Evolutionary conservation across 192 early-diverging fungal genomes (phyloP), one percentile per base, ranked within the genome.

Genomic region (Neocallimastix lanati): DNA sequence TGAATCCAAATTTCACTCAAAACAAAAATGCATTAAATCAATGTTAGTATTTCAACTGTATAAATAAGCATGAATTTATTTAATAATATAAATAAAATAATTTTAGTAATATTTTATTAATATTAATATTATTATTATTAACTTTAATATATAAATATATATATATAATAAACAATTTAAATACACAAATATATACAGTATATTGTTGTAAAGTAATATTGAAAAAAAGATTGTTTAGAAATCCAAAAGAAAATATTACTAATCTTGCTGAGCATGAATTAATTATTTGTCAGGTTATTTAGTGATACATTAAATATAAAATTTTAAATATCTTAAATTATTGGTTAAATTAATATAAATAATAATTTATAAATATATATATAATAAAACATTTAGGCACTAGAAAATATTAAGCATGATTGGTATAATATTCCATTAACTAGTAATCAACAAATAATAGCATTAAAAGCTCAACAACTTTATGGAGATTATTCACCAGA

Each of bases 211-310:
- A 80, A 28, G 40, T 89, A 27, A 77, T 86, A 3, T 40, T 89
- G 77, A 89, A 86, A 50, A 89, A 86, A 80, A 80, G 88, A 13
- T 79, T 89, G 4, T 89, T 89, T 82, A 82, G 85, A 29, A 85
- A 89, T 77, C 82, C 81, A 18, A 35, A 80, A 13, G 86, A 88
- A 76, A 38, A 28, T 5, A 35, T 82, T 15, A 77, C 82, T 28
- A 85, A 89, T 80, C 83, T 82, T 33, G 82, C 82, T 6, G 88
- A 89, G 79, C 81, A 85, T 76, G 79, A 83, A 29, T 78, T 89
- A 77, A 76, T 29, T 28, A 36, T n/a, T 13, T 36, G 25, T 36
- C 33, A 33, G 25, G 33, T 36, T n/a, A n/a, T n/a, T n/a, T n/a
- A n/a, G n/a, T n/a, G n/a, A n/a, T n/a, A n/a, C n/a, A n/a, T n/a